Evolutionary conservation across 352 stramenopile genomes (phyloP), one percentile per base, ranked within the genome.

Genomic region (Phytopythium delawarense): DNA sequence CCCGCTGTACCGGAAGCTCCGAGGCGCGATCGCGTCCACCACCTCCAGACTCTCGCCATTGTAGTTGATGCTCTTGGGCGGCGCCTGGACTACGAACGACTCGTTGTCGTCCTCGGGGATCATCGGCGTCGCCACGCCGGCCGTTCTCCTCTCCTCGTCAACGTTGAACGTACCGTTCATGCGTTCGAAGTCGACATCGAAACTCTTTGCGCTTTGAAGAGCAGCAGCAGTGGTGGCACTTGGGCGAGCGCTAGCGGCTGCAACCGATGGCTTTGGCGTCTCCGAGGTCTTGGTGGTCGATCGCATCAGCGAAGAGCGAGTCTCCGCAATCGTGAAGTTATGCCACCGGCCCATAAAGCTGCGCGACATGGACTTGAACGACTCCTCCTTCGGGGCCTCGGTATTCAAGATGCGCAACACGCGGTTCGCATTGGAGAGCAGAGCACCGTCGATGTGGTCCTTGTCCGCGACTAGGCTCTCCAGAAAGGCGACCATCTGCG

Each of bases 301-400:
- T 9, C 71, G 68, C 11, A 61, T 53, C 21, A 72, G 62, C 7
- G 69, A 78, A 20, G 63, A 53, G 28, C 63, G 64, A 21, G 62
- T 84, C 55, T 87, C 79, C 0, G 65, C 68, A 5, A 92, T 59
- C 2, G 81, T 91, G 23, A 82, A 86, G 42, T 93, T 93, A 28
- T 88, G 76, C 84, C 84, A 93, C n/a, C 81, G 74, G 45, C 84
- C 79, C 62, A 90, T 81, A 25, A 93, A 88, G 18, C 71, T 89
- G 37, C 76, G 72, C 4, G 80, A 84, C 63, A 81, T 70, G 12
- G 71, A 72, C 53, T 78, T 72, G 56, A 76, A 58, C 53, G 84
- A 64, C 3, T 70, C 68, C 49, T 88, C 81, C 21, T 81, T 80
- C 3, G 71, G 70, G 13, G 76, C 69, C 67, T 92, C 81, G 9